Conservation (phyloP, 225 moss, liverwort and hornwort genomes). For the Physcomitrellopsis africana region DNA sequence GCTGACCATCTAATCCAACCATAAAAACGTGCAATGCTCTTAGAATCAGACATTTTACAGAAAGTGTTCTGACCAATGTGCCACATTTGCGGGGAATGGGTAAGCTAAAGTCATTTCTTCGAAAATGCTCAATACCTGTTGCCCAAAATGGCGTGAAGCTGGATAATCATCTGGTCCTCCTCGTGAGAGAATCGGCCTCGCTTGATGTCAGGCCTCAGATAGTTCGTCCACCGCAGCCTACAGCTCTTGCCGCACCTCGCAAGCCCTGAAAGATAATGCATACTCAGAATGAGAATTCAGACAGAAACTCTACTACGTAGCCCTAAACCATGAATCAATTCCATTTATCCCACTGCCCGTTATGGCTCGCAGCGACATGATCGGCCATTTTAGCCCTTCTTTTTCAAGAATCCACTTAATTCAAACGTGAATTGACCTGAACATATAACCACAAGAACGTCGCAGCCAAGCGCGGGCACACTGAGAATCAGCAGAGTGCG, state of each 20-base stretch:
- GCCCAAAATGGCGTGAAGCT: slow-evolving; percentile 54
- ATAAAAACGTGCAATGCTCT: not conserved
- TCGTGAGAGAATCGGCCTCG: slow-evolving; percentile 47
- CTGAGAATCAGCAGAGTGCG: not conserved
- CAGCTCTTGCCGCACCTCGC: slow-evolving; percentile 64
- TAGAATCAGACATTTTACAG: too few relatives aligned
- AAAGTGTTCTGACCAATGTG: too few relatives aligned
- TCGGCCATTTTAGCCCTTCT: not conserved
- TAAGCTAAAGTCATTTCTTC: not conserved
- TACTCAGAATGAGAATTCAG: too few relatives aligned
- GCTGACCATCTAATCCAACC: slow-evolving; percentile 70
- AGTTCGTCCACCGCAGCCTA: slow-evolving; percentile 64
- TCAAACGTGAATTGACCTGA: not conserved
- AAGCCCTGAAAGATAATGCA: slow-evolving; percentile 28
- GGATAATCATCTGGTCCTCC: slow-evolving; percentile 51
- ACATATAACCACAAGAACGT: not conserved
- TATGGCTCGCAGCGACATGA: not conserved
- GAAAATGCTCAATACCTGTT: slow-evolving; percentile 29
- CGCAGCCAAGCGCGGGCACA: not conserved
- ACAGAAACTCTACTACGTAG: not conserved
- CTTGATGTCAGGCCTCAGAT: slow-evolving; percentile 55
- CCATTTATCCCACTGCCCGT: not conserved
- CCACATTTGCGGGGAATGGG: not conserved
- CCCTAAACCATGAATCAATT: not conserved
- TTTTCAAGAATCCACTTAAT: not conserved